phyloP scores from a whole-genome alignment of 2,329 filamentous ascomycete genomes.

The Byssoonygena ceratinophila region DNA sequence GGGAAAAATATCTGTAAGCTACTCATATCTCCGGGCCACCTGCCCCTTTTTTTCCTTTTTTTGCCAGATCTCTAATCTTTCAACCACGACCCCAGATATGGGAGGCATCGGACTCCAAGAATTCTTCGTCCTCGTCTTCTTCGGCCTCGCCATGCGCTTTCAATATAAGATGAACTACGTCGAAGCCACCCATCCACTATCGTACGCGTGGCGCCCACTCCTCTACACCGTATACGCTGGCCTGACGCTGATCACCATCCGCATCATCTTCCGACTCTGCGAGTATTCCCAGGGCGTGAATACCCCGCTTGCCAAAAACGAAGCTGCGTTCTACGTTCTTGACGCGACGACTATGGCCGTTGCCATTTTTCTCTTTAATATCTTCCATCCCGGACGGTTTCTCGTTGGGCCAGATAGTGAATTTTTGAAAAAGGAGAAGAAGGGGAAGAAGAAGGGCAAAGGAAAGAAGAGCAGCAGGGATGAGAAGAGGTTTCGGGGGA shows the following conservation, averaged over 20 bases:
- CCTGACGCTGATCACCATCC: conserved; percentile 40
- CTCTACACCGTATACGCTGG: conserved; percentile 45
- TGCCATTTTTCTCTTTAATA: conserved; percentile 28
- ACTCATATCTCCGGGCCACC: not conserved
- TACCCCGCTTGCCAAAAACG: conserved; percentile 32
- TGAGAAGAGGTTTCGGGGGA: not conserved
- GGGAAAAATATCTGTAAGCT: conserved; percentile 22
- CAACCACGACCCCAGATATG: no score
- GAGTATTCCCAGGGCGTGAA: conserved; percentile 47
- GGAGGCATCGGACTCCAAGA: conserved; percentile 42
- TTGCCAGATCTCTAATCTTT: no score
- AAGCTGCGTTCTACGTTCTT: conserved; percentile 32
- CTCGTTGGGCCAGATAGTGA: conserved; percentile 25
- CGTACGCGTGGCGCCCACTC: conserved; percentile 28
- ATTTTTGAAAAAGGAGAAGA: conserved; percentile 22
- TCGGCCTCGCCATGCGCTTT: conserved; percentile 41
- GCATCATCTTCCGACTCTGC: conserved; percentile 50
- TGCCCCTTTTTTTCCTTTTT: no score
- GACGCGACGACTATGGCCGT: conserved; percentile 34
- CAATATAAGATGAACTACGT: conserved; percentile 34
- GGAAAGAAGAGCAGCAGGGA: conserved; percentile 5
- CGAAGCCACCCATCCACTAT: conserved; percentile 25
- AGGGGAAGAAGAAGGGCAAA: conserved; percentile 8
- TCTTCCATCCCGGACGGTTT: conserved; percentile 30
- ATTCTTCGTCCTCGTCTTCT: conserved; percentile 42